Evolutionary conservation across 2,329 filamentous ascomycete genomes (phyloP), one percentile per base, ranked within the genome.

Genomic region (Pseudohalonectria lignicola): DNA sequence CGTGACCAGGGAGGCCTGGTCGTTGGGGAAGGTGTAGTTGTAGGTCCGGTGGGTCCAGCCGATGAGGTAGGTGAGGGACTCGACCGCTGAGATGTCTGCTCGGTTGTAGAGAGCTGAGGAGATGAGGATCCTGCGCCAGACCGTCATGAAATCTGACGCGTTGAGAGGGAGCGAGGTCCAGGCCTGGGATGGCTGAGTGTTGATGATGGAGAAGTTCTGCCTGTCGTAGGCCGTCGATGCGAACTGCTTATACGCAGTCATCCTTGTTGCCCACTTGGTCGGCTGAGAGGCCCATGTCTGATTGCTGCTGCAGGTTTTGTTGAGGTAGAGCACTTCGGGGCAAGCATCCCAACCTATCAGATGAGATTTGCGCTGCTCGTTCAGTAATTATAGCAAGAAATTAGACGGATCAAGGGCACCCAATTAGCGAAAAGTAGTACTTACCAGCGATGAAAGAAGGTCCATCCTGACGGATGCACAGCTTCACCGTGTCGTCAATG

Each of bases 391-490:
- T n/a, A n/a, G n/a, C n/a, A n/a, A n/a, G n/a, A n/a, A n/a, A n/a
- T n/a, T n/a, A n/a, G n/a, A n/a, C n/a, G n/a, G n/a, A n/a, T n/a
- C n/a, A n/a, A n/a, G n/a, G n/a, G n/a, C n/a, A n/a, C n/a, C n/a
- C n/a, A n/a, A n/a, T n/a, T n/a, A n/a, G n/a, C n/a, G n/a, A n/a
- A n/a, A n/a, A n/a, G n/a, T n/a, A 21, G 31, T 34, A 34, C 41
- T 37, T 30, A 46, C 46, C 47, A 33, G 41, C 43, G 19, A 43
- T 34, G n/a, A 49, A 36, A 3, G 44, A 44, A 1, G 41, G 25
- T 10, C 41, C 42, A 11, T 43, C 31, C 16, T 49, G 47, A 11
- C 39, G 41, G 9, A 45, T 36, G 31, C 47, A 49, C 23, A 49
- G 28, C 30, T 49, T 45, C 17, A 50, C 23, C 2, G 42, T 45